Evolutionary conservation across 2,329 filamentous ascomycete species (phyloP).

Genomic region (Pleoardoris graminearum): DNA sequence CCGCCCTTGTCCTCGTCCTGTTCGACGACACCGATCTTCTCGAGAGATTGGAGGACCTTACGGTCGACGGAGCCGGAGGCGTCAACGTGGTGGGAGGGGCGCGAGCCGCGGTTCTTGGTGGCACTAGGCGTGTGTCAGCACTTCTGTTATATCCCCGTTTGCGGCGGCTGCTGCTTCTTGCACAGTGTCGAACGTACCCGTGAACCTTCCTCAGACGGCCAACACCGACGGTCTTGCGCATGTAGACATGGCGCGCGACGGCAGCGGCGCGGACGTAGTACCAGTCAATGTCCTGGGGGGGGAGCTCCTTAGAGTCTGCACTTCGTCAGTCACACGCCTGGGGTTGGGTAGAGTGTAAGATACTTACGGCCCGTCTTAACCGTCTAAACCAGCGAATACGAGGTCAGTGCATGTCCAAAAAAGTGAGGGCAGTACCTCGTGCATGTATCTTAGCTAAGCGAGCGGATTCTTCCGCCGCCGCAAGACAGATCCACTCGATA

Average conservation of each 20-base stretch:
- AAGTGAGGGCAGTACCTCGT: too few species aligned
- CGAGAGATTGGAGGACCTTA: slow-evolving; percentile 94
- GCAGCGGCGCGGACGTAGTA: slow-evolving; percentile 86
- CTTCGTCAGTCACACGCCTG: slow-evolving; percentile 18
- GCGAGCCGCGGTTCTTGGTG: slow-evolving; percentile 94
- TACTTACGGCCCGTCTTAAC: slow-evolving; percentile 81
- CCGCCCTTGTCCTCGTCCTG: slow-evolving; percentile 98
- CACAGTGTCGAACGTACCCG: slow-evolving; percentile 54
- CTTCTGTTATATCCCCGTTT: background rate
- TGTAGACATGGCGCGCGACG: slow-evolving; percentile 97
- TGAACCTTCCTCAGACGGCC: slow-evolving; percentile 96
- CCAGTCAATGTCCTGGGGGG: slow-evolving; percentile 98
- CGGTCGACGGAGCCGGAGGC: slow-evolving; percentile 95
- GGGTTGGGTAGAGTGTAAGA: background rate
- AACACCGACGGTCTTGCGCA: slow-evolving; percentile 98
- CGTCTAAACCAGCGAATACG: too few species aligned
- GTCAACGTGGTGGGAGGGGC: slow-evolving; percentile 92
- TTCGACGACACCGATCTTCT: slow-evolving; percentile 99
- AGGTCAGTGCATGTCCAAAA: too few species aligned
- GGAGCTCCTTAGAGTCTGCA: slow-evolving; percentile 85
- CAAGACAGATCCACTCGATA: too few species aligned
- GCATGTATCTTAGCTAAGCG: too few species aligned
- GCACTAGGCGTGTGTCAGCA: slow-evolving; percentile 41
- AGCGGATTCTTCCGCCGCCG: too few species aligned
- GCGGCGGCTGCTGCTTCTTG: too few species aligned